These are phyloP conservation scores for Fremontodendron californicum DNA, from an alignment of 345 rosid species.

Conservation along the genomic window DNA sequence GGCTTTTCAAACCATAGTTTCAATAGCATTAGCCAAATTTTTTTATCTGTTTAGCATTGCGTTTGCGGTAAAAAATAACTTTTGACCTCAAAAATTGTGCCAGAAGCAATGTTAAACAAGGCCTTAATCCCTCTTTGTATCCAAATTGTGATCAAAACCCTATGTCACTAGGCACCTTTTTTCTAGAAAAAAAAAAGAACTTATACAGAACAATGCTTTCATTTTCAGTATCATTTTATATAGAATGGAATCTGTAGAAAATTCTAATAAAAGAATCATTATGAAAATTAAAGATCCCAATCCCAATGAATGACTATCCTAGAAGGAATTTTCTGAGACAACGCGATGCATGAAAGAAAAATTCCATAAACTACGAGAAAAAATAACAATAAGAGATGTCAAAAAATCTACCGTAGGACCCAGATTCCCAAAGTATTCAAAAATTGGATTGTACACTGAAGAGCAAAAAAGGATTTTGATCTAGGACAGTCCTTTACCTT, in stretches of 20 bases:
- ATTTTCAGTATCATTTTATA: neutral
- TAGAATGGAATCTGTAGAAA: neutral
- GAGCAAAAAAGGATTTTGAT: neutral
- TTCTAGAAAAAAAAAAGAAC: too few relatives aligned
- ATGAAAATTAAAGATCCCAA: neutral
- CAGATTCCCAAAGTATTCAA: neutral
- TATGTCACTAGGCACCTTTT: too few relatives aligned
- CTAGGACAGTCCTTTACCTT: neutral
- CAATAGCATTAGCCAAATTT: too few relatives aligned
- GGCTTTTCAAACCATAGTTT: too few relatives aligned
- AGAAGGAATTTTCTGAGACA: neutral
- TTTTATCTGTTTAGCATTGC: too few relatives aligned
- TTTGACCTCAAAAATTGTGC: too few relatives aligned
- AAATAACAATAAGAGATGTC: neutral
- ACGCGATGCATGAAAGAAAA: neutral
- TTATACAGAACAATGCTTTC: neutral
- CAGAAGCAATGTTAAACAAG: too few relatives aligned
- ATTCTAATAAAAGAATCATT: neutral
- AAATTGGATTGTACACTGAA: neutral
- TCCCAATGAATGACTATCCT: neutral
- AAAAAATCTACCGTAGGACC: neutral
- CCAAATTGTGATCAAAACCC: too few relatives aligned
- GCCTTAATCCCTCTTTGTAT: too few relatives aligned
- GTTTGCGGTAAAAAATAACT: too few relatives aligned
- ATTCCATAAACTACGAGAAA: neutral